These are phyloP conservation scores for Epichloe baconii DNA, from an alignment of 2,329 filamentous ascomycete genomes.

Conservation along the genomic window DNA sequence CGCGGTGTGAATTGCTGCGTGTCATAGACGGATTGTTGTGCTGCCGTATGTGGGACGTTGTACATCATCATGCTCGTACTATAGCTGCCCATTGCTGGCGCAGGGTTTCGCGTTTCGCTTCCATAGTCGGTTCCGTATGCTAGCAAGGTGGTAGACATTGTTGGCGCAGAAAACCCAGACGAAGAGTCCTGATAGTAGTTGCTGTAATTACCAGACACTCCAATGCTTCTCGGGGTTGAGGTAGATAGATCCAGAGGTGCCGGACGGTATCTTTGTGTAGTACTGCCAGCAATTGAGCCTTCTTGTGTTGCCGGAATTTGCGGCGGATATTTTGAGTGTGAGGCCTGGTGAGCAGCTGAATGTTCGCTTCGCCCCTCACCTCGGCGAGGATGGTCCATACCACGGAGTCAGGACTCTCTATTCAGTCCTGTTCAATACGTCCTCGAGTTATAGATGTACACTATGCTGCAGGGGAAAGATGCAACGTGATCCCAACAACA, in stretches of 20 bases:
- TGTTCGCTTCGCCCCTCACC: constrained; percentile 64
- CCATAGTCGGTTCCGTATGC: constrained; percentile 53
- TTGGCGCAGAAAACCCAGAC: constrained; percentile 37
- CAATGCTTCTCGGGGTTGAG: constrained; percentile 36
- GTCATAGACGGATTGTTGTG: constrained; percentile 59
- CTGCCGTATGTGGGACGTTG: constrained; percentile 52
- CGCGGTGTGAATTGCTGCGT: constrained; percentile 61
- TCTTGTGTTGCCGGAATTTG: constrained; percentile 36
- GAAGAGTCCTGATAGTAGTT: constrained; percentile 45
- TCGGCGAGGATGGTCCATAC: constrained; percentile 69
- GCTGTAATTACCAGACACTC: constrained; percentile 42
- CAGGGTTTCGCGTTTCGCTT: constrained; percentile 44
- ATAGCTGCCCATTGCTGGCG: constrained; percentile 44
- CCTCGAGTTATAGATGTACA: not conserved
- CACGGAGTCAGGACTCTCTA: constrained; percentile 33
- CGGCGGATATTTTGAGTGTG: constrained; percentile 39
- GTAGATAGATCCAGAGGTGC: constrained; percentile 37
- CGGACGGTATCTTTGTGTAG: constrained; percentile 33
- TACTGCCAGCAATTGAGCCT: constrained; percentile 18
- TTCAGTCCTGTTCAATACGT: constrained; percentile 12
- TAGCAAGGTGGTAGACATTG: constrained; percentile 42
- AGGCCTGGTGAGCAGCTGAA: constrained; percentile 44
- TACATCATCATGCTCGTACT: constrained; percentile 63
- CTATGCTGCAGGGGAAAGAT: not conserved
- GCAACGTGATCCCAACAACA: not conserved